Evolutionary conservation across 495 filamentous ascomycete genomes (phyloP), one percentile per base, ranked within the genome.

Genomic region (Penicillium subrubescens): DNA sequence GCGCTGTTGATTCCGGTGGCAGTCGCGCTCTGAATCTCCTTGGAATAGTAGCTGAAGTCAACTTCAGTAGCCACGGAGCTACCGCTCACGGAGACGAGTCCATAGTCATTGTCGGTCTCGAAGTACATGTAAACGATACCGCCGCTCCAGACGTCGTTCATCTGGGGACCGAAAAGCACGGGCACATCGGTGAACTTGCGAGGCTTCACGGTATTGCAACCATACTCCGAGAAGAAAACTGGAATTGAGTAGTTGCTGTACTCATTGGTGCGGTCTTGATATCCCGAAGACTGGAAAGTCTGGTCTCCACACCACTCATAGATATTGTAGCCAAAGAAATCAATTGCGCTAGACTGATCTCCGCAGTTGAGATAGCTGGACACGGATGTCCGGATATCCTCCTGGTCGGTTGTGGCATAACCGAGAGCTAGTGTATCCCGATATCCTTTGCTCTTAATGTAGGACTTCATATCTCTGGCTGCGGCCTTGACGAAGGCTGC

Each of bases 281-380:
- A 99, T 14, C 92, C 91, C 0, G 95, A 98, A 33, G 75, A 61
- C 48, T 79, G 71, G 73, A 87, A 94, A 63, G 83, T 84, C 66
- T 89, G 94, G 50, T 93, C 76, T 62, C 96, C 96, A 77, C 95
- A 99, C 94, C 94, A 99, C 58, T 92, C 93, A 82, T 98, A 98
- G 83, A 98, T 97, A 82, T 99, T 99, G 88, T 97, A 97, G 59
- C 95, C 96, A 90, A 94, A 98, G 83, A 93, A 97, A 78, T 98
- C 96, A 64, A 97, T 96, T 57, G 88, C 82, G 41, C 85, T 82
- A 0, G 75, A 75, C 46, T 81, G 61, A 56, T 89, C 79, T 65
- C 92, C 93, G 73, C 95, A 99, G 83, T 96, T 90, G 80, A 99
- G 96, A 82, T 96, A 99, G 73, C 92, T 78, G 52, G 91, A 90